Conservation (phyloP, 257 asterid genomes). For the Cordia subcordata region DNA sequence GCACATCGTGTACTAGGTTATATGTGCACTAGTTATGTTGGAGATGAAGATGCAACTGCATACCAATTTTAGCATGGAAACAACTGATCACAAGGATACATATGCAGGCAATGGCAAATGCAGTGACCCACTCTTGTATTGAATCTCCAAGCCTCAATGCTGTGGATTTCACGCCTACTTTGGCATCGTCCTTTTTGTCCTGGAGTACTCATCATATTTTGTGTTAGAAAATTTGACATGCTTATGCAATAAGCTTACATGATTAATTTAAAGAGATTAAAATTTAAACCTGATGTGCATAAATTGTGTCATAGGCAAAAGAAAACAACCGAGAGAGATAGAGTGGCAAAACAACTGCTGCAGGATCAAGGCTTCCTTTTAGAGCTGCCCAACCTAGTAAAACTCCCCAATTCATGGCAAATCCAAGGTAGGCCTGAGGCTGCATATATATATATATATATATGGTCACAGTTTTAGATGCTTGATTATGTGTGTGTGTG, state of each 20-base stretch:
- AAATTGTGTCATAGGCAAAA: slow-evolving; percentile 79
- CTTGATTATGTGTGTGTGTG: too few species aligned
- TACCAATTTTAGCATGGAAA: slow-evolving; percentile 65
- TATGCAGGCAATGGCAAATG: slow-evolving; percentile 70
- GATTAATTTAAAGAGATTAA: too few species aligned
- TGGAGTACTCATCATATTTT: slow-evolving; percentile 24
- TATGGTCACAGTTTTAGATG: too few species aligned
- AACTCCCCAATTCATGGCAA: slow-evolving; percentile 84
- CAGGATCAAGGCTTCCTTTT: slow-evolving; percentile 63
- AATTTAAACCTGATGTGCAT: slow-evolving; percentile 99
- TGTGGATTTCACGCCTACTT: slow-evolving; percentile 86
- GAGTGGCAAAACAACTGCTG: slow-evolving; percentile 58
- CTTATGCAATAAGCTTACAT: too few species aligned
- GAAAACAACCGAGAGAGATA: slow-evolving; percentile 60
- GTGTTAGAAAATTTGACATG: too few species aligned
- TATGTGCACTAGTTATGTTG: too few species aligned
- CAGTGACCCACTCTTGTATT: slow-evolving; percentile 66
- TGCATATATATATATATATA: slow-evolving; percentile 33
- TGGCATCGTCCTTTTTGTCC: slow-evolving; percentile 84
- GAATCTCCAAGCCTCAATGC: slow-evolving; percentile 84
- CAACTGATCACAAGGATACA: slow-evolving; percentile 69
- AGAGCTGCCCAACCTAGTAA: slow-evolving; percentile 92
- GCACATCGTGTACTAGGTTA: too few species aligned
- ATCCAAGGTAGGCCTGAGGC: slow-evolving; percentile 97
- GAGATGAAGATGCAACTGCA: background rate